These are phyloP conservation scores for Epichloe brachyelytri DNA, from an alignment of 2,329 filamentous ascomycete genomes.

Conservation along the genomic window DNA sequence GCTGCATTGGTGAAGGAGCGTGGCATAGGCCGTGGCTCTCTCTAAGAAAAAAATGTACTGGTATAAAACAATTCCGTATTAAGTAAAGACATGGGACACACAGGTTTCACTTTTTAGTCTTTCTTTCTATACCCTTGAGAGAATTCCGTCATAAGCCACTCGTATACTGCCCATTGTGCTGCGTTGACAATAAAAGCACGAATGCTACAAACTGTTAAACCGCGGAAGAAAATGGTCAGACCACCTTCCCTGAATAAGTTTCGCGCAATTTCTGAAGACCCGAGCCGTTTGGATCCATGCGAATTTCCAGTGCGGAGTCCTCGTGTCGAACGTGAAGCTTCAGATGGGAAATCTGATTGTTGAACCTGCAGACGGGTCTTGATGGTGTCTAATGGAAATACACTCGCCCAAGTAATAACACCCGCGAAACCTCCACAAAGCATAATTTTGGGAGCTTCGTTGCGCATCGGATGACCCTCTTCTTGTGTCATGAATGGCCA, in stretches of 20 bases:
- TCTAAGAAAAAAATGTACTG: too few relatives aligned
- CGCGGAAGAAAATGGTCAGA: constrained; percentile 52
- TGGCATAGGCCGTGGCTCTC: too few relatives aligned
- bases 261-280: constrained; percentile 51
- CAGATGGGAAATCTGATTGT: constrained; percentile 14
- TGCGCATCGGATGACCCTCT: constrained; percentile 14
- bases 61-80: too few relatives aligned
- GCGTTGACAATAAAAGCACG: constrained; percentile 89
- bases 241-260: constrained; percentile 55
- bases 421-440: constrained; percentile 81
- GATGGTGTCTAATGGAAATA: constrained; percentile 85
- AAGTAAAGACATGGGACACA: too few relatives aligned
- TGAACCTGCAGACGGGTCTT: constrained; percentile 89
- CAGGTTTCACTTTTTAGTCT: neutral
- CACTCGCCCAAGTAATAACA: constrained; percentile 74
- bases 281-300: constrained; percentile 17
- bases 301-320: neutral
- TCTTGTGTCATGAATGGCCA: constrained; percentile 26
- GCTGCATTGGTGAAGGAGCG: too few relatives aligned
- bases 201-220: constrained; percentile 67
- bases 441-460: constrained; percentile 50
- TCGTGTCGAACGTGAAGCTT: neutral
- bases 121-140: neutral
- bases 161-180: constrained; percentile 83
- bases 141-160: constrained; percentile 57